Evolutionary conservation across 2,329 filamentous ascomycete genomes (phyloP).

Genomic region (Xylariales sp.): DNA sequence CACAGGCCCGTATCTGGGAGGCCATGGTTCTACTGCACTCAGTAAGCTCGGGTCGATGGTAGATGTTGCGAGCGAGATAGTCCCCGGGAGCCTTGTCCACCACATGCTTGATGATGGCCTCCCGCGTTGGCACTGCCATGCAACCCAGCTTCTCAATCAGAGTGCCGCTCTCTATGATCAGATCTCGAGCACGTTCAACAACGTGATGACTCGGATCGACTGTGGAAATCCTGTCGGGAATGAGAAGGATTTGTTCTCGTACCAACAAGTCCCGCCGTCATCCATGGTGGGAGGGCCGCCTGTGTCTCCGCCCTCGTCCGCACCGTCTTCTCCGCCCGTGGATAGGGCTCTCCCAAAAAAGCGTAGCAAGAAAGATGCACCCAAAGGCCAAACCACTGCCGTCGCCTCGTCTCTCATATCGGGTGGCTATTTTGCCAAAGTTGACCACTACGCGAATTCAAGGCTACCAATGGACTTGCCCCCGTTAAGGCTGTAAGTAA

Average conservation of each 20-base stretch:
- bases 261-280: slow-evolving; percentile 24
- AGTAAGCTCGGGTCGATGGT: slow-evolving; percentile 34
- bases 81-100: slow-evolving; percentile 28
- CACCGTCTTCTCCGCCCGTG: slow-evolving; percentile 8
- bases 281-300: no score
- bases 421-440: slow-evolving; percentile 67
- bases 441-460: slow-evolving; percentile 75
- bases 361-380: slow-evolving; percentile 24
- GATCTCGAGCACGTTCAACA: slow-evolving; percentile 59
- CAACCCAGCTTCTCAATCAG: slow-evolving; percentile 40
- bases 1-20: slow-evolving; percentile 12
- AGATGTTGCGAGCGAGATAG: slow-evolving; percentile 36
- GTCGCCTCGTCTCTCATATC: slow-evolving; percentile 31
- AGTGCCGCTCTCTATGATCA: slow-evolving; percentile 50
- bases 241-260: slow-evolving; percentile 50
- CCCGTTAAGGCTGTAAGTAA: slow-evolving; percentile 59
- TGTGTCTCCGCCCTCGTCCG: slow-evolving; percentile 8
- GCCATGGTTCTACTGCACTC: slow-evolving; percentile 15
- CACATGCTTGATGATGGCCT: slow-evolving; percentile 39
- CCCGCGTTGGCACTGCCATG: slow-evolving; percentile 35
- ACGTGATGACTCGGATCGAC: slow-evolving; percentile 70
- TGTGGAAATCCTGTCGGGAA: slow-evolving; percentile 49
- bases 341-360: slow-evolving; percentile 19
- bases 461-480: slow-evolving; percentile 64
- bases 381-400: slow-evolving; percentile 31